phyloP scores from a whole-genome alignment of 805 yeast genomes.

The Yamadazyma phyllophila region DNA sequence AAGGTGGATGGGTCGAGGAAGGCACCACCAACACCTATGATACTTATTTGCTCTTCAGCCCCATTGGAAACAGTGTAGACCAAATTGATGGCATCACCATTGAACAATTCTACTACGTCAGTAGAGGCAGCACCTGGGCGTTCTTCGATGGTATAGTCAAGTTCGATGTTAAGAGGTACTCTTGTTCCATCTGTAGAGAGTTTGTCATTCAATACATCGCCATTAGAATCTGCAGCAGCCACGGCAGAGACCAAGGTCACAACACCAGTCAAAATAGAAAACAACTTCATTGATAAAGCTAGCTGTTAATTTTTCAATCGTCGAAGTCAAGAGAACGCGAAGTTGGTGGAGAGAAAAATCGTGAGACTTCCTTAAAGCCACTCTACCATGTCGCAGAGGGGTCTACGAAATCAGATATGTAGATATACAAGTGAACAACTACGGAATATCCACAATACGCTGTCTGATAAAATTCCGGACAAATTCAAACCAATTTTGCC shows the following conservation, averaged over 20 bases:
- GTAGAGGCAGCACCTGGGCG: conserved; percentile 36
- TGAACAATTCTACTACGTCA: conserved; percentile 42
- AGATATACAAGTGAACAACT: background rate
- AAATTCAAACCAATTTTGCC: background rate
- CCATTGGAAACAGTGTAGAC: conserved; percentile 52
- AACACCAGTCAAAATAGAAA: conserved; percentile 13
- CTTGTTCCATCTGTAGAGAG: conserved; percentile 2
- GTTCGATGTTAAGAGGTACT: conserved; percentile 7
- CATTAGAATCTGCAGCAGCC: conserved; percentile 7
- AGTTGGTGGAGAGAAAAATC: background rate
- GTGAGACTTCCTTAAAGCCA: background rate
- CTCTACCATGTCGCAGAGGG: background rate
- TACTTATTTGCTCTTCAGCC: conserved; percentile 53
- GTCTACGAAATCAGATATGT: background rate
- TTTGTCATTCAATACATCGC: conserved; percentile 1
- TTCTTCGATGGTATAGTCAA: conserved; percentile 47
- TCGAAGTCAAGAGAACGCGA: background rate
- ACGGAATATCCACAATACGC: background rate
- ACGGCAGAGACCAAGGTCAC: conserved; percentile 9
- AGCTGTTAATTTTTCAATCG: conserved; percentile 1
- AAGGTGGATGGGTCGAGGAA: conserved; percentile 56
- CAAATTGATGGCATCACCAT: conserved; percentile 54
- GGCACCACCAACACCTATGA: conserved; percentile 70
- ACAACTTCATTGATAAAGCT: conserved; percentile 15
- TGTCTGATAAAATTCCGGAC: background rate